Conservation (phyloP, 306 rosid genomes). For the Aeschynomene evenia region DNA sequence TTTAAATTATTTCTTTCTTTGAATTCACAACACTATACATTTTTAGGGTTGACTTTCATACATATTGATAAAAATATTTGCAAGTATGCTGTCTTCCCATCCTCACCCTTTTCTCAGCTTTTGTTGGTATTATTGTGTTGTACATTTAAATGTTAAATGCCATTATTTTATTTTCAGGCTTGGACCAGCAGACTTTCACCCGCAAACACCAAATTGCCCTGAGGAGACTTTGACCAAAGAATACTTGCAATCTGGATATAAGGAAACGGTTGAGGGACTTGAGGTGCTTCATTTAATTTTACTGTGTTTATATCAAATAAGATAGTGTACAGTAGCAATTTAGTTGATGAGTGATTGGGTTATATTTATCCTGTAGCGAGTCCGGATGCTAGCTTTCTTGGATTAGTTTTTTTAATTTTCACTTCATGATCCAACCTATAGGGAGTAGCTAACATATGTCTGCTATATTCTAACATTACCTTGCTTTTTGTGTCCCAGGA, state of each 20-base stretch:
- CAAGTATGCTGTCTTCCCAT: not conserved
- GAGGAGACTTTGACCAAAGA: slow-evolving; percentile 95
- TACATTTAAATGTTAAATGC: slow-evolving; percentile 10
- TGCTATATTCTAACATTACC: slow-evolving; percentile 33
- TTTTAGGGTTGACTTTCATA: not conserved
- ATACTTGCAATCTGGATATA: slow-evolving; percentile 75
- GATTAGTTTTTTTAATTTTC: not conserved
- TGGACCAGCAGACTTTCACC: slow-evolving; percentile 89
- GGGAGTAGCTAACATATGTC: not conserved
- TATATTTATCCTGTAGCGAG: not conserved
- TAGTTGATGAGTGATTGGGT: slow-evolving; percentile 4
- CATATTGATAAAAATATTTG: not conserved
- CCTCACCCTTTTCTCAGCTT: not conserved
- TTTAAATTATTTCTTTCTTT: not conserved
- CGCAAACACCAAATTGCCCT: slow-evolving; percentile 86
- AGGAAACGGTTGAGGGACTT: slow-evolving; percentile 89
- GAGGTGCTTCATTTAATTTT: slow-evolving; percentile 56
- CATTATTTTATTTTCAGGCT: slow-evolving; percentile 57
- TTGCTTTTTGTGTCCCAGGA: slow-evolving; percentile 59
- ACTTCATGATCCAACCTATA: not conserved
- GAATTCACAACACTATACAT: not conserved
- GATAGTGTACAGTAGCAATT: slow-evolving; percentile 10
- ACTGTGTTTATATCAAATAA: not conserved
- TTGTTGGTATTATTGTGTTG: not conserved
- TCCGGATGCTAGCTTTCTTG: not conserved